Conservation (phyloP, 1,284 basidiomycete genomes). For the Apiotrichum gracile region DNA sequence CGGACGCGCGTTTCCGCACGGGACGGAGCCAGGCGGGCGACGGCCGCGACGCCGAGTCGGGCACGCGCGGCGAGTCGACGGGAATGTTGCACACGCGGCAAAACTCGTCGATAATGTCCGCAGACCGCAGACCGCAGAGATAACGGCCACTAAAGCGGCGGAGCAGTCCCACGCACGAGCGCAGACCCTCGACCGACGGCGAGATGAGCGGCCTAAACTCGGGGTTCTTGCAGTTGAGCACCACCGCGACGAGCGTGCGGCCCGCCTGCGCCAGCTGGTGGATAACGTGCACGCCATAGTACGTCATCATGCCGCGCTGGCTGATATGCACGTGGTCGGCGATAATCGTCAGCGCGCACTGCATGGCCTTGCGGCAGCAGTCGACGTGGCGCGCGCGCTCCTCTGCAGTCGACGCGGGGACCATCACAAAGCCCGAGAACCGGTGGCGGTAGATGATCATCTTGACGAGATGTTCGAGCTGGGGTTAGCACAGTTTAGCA, state of each 20-base stretch:
- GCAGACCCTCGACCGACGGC: constrained; percentile 70
- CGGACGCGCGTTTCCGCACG: constrained; percentile 57
- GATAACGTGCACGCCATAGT: constrained; percentile 87
- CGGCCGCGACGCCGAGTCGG: constrained; percentile 53
- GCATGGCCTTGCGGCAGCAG: constrained; percentile 55
- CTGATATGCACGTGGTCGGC: constrained; percentile 69
- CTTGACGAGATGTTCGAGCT: constrained; percentile 70
- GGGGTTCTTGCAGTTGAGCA: constrained; percentile 57
- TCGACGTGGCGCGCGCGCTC: constrained; percentile 45
- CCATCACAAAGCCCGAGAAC: constrained; percentile 48
- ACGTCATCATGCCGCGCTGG: constrained; percentile 80
- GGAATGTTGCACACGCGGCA: constrained; percentile 86
- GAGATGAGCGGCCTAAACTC: constrained; percentile 61
- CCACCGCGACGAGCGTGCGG: constrained; percentile 72
- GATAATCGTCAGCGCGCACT: constrained; percentile 58
- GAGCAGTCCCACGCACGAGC: constrained; percentile 74
- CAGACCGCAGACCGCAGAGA: constrained; percentile 76
- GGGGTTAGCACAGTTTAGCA: not conserved
- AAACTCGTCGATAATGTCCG: constrained; percentile 86
- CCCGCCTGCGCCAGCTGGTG: constrained; percentile 90
- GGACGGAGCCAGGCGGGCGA: constrained; percentile 79
- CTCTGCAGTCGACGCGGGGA: constrained; percentile 43
- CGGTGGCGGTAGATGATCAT: constrained; percentile 54
- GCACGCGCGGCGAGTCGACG: constrained; percentile 57
- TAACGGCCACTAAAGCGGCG: constrained; percentile 49